Percentiles rank a stretch among this genome's conserved stretches.
These are phyloP conservation scores for Pleurotus giganteus DNA, from an alignment of 768 basidiomycete genomes.

Conservation along the genomic window DNA sequence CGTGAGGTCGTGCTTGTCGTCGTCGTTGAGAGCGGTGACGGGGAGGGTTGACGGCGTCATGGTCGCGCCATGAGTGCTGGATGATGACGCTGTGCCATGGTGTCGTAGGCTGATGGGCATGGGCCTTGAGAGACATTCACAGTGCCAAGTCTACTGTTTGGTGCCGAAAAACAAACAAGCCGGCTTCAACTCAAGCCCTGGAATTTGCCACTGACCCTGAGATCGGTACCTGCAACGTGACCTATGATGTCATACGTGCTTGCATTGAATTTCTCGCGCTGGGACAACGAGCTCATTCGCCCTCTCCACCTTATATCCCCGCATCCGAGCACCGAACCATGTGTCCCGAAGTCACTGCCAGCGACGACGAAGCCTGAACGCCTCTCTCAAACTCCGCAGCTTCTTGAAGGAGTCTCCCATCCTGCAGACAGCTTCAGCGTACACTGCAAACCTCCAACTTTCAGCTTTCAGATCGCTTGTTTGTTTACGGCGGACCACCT, in stretches of 20 bases:
- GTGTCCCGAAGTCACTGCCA: too few species aligned
- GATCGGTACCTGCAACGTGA: conserved; percentile 2
- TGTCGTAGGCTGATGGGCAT: conserved; percentile 7
- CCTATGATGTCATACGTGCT: conserved; percentile 5
- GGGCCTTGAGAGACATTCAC: conserved; percentile 9
- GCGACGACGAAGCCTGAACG: too few species aligned
- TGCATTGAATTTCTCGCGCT: not conserved
- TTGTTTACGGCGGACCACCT: too few species aligned
- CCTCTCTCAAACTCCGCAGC: too few species aligned
- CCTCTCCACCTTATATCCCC: not conserved
- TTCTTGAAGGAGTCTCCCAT: too few species aligned
- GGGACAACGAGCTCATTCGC: not conserved
- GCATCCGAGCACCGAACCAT: too few species aligned
- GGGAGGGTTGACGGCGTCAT: conserved; percentile 6
- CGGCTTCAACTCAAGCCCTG: conserved; percentile 6
- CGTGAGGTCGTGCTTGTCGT: conserved; percentile 1
- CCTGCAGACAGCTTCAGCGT: too few species aligned
- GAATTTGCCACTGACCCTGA: conserved; percentile 6
- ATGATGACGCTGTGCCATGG: conserved; percentile 6
- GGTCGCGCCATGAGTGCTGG: conserved; percentile 1
- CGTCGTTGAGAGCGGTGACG: not conserved
- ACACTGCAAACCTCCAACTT: too few species aligned
- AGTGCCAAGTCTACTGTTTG: conserved; percentile 1
- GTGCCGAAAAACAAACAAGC: conserved; percentile 10
- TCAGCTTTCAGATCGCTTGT: too few species aligned